Percentiles rank a stretch among this genome's conserved stretches.
Evolutionary conservation across 225 moss, liverwort and hornwort species (phyloP).

Genomic region (Pleurozium schreberi): DNA sequence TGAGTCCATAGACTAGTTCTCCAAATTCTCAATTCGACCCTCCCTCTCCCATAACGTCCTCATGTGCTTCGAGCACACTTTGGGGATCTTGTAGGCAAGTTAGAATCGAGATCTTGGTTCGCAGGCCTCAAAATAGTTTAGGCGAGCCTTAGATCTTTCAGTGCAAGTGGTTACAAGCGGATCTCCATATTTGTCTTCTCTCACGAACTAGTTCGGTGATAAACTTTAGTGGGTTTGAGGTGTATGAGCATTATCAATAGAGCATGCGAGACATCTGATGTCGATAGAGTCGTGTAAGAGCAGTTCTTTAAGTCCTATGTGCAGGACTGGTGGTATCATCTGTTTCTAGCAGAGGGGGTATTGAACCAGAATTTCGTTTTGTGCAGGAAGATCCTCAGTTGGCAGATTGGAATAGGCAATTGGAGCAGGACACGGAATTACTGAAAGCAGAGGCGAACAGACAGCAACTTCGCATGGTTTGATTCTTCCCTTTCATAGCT

Average conservation of each 20-base stretch:
- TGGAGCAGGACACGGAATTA: constrained; percentile 84
- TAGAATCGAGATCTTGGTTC: background rate
- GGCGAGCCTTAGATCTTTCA: background rate
- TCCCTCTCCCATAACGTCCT: background rate
- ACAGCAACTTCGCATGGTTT: constrained; percentile 94
- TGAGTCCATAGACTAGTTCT: background rate
- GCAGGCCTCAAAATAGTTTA: background rate
- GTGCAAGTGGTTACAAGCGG: background rate
- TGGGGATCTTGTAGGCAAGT: background rate
- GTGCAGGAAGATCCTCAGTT: constrained; percentile 68
- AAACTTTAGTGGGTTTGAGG: background rate
- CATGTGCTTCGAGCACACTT: background rate
- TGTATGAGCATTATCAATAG: background rate
- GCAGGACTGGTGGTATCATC: background rate
- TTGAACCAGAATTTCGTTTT: background rate
- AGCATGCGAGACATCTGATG: background rate
- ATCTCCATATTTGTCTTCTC: background rate
- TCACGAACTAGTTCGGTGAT: background rate
- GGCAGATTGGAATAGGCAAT: constrained; percentile 81
- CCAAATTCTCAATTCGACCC: background rate
- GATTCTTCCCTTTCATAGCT: background rate
- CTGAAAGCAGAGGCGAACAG: constrained; percentile 87
- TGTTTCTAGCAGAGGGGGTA: background rate
- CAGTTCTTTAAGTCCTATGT: background rate
- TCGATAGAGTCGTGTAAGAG: background rate